Conservation (phyloP, 2,329 filamentous ascomycete species). For the Mycocentrospora acerina region DNA sequence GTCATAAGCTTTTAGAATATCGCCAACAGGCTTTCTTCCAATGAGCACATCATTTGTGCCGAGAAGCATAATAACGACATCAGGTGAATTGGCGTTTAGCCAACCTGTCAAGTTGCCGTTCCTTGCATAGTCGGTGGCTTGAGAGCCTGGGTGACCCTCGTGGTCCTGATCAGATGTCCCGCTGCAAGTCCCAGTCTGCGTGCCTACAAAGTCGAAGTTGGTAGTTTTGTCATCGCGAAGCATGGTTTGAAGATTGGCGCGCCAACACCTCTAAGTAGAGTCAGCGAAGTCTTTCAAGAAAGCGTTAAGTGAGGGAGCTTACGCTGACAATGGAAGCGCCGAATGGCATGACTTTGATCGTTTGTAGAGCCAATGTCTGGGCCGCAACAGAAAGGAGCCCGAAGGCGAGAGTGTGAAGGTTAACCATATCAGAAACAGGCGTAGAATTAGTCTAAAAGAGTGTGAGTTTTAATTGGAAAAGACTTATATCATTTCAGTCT, state of each 20-base stretch:
- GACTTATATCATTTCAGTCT: no score
- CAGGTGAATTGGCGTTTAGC: constrained; percentile 43
- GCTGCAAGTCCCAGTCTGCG: constrained; percentile 37
- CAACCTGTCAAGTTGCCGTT: constrained; percentile 44
- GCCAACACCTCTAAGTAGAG: constrained; percentile 37
- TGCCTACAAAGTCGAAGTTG: constrained; percentile 41
- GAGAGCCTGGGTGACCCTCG: constrained; percentile 48
- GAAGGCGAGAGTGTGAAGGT: constrained; percentile 18
- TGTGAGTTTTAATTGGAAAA: no score
- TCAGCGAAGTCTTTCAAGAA: constrained; percentile 5
- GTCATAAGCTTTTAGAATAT: constrained; percentile 43
- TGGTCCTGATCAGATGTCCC: constrained; percentile 47
- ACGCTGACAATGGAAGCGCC: constrained; percentile 39
- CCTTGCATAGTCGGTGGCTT: constrained; percentile 43
- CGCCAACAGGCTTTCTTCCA: constrained; percentile 28
- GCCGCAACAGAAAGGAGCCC: constrained; percentile 23
- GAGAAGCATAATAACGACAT: constrained; percentile 52
- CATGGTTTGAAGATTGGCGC: constrained; percentile 33
- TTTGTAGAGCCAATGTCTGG: constrained; percentile 20
- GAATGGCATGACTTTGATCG: constrained; percentile 39
- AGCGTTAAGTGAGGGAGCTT: constrained; percentile 4
- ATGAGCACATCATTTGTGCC: constrained; percentile 49
- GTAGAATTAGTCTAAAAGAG: no score
- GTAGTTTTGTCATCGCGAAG: constrained; percentile 23
- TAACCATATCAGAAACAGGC: no score